Conservation (phyloP, 192 early-diverging fungal species). For the Pilaira anomala region DNA sequence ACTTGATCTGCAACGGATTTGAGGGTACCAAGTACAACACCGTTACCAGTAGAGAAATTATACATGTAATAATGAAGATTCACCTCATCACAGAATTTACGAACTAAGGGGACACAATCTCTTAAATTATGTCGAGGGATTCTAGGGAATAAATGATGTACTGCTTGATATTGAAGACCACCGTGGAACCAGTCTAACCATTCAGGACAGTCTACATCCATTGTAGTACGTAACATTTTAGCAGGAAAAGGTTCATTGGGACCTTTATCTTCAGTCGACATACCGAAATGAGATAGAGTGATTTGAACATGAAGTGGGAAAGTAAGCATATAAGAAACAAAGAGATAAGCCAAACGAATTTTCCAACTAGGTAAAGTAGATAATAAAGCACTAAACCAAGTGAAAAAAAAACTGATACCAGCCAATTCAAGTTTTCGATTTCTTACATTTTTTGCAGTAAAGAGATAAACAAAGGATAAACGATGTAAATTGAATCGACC, state of each 20-base stretch:
- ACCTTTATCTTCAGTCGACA: conserved; percentile 76
- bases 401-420: conserved; percentile 72
- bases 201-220: conserved; percentile 92
- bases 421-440: conserved; percentile 72
- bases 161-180: conserved; percentile 93
- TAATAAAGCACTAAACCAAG: conserved; percentile 75
- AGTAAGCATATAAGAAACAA: conserved; percentile 80
- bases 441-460: conserved; percentile 62
- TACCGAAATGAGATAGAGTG: conserved; percentile 94
- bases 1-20: conserved; percentile 80
- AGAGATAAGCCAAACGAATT: conserved; percentile 59
- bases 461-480: conserved; percentile 66
- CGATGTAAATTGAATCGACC: conserved; percentile 92
- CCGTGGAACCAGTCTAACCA: conserved; percentile 99
- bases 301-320: conserved; percentile 93
- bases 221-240: conserved; percentile 86
- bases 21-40: conserved; percentile 67
- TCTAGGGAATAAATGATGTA: conserved; percentile 94
- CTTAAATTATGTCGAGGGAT: conserved; percentile 88
- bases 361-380: conserved; percentile 67
- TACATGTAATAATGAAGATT: conserved; percentile 77
- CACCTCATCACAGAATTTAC: conserved; percentile 70
- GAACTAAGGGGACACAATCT: conserved; percentile 64
- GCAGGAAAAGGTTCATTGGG: conserved; percentile 78
- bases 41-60: conserved; percentile 80